Conservation (phyloP, 1,284 basidiomycete genomes). For the Sutorius eximius region DNA sequence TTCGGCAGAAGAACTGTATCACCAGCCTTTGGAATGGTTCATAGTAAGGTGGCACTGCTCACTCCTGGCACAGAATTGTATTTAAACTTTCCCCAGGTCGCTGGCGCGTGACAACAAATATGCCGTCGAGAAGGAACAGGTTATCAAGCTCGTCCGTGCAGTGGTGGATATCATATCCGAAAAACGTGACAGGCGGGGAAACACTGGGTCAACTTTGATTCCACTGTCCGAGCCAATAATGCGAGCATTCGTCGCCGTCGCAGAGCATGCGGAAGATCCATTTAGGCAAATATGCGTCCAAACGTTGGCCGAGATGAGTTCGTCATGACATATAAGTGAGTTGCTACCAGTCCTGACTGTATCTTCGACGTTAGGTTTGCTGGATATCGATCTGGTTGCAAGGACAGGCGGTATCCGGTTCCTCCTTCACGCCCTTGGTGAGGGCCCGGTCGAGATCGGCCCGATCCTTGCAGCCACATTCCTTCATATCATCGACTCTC, state of each 20-base stretch:
- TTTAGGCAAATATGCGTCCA: conserved; percentile 84
- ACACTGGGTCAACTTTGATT: conserved; percentile 46
- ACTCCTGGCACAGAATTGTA: not conserved
- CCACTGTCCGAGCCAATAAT: conserved; percentile 78
- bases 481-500: conserved; percentile 84
- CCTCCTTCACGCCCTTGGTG: conserved; percentile 82
- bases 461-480: conserved; percentile 85
- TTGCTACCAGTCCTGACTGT: conserved; percentile 15
- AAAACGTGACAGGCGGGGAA: conserved; percentile 43
- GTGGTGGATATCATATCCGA: conserved; percentile 75
- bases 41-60: conserved; percentile 65
- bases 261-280: conserved; percentile 90
- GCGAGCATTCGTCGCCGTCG: conserved; percentile 88
- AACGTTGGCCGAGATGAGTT: conserved; percentile 90
- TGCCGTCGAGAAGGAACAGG: conserved; percentile 89
- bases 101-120: conserved; percentile 84
- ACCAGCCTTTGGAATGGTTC: conserved; percentile 82
- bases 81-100: conserved; percentile 51
- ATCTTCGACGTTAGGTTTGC: conserved; percentile 52
- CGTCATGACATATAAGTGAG: conserved; percentile 28
- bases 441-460: conserved; percentile 84
- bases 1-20: conserved; percentile 58
- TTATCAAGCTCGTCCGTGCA: conserved; percentile 87
- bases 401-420: conserved; percentile 86
- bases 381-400: conserved; percentile 84